These are phyloP conservation scores for Candida piceae DNA, from an alignment of 805 yeast genomes.

Conservation along the genomic window DNA sequence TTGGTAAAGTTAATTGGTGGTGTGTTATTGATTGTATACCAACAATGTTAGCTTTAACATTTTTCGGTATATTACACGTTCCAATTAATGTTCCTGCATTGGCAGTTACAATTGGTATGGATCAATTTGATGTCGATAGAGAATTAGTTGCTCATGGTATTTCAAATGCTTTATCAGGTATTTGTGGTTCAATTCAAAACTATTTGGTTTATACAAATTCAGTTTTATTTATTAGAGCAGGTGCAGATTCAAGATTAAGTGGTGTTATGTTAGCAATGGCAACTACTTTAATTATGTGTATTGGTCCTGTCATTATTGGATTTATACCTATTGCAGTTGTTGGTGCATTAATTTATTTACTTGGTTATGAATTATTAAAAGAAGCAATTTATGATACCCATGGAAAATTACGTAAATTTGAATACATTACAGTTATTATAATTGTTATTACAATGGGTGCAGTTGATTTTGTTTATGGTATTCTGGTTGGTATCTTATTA, in stretches of 20 bases:
- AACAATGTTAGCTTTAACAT: conserved; percentile 91
- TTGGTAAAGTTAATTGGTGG: conserved; percentile 69
- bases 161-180: conserved; percentile 81
- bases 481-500: conserved; percentile 79
- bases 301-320: conserved; percentile 91
- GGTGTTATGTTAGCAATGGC: conserved; percentile 86
- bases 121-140: conserved; percentile 82
- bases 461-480: conserved; percentile 91
- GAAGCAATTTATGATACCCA: conserved; percentile 85
- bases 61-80: conserved; percentile 92
- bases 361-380: conserved; percentile 84
- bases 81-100: conserved; percentile 97
- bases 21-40: conserved; percentile 69
- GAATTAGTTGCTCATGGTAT: conserved; percentile 94
- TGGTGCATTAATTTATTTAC: conserved; percentile 81
- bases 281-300: conserved; percentile 73
- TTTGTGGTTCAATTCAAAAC: conserved; percentile 85
- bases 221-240: conserved; percentile 85
- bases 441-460: conserved; percentile 95
- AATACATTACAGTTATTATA: conserved; percentile 75
- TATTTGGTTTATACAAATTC: conserved; percentile 94
- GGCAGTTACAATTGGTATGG: conserved; percentile 85
- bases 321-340: conserved; percentile 94
- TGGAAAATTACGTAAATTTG: conserved; percentile 69
- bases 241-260: conserved; percentile 85